Percentiles rank a stretch among this genome's conserved stretches.
Evolutionary conservation across 148 eudicot species (phyloP).

Genomic region (Simmondsia chinensis): DNA sequence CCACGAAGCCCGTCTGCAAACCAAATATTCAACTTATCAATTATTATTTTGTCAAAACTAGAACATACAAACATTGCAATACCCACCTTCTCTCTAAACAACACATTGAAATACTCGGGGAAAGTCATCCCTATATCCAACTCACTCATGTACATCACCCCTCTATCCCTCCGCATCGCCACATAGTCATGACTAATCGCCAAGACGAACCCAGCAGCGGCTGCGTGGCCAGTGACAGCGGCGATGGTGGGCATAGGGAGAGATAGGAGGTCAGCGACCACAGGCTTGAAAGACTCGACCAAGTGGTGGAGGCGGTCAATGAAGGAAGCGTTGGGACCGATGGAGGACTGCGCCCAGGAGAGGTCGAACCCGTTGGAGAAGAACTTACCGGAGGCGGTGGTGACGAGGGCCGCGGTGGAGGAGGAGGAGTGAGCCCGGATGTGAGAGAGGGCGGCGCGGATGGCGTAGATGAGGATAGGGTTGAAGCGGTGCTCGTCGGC

Average conservation of each 20-base stretch:
- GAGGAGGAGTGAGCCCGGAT: conserved; percentile 11
- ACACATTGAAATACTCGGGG: conserved; percentile 17
- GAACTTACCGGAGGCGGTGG: conserved; percentile 22
- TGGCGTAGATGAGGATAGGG: conserved; percentile 19
- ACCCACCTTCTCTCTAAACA: conserved; percentile 22
- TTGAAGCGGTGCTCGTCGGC: conserved; percentile 28
- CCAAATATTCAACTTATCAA: no score
- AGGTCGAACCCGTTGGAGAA: conserved; percentile 27
- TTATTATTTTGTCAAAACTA: no score
- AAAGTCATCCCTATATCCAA: conserved; percentile 23
- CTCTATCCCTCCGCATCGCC: conserved; percentile 18
- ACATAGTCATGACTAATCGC: conserved; percentile 18
- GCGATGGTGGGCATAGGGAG: conserved; percentile 29
- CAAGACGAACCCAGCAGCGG: conserved; percentile 22
- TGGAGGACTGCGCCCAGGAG: conserved; percentile 11
- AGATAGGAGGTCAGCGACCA: conserved; percentile 14
- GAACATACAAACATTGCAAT: no score
- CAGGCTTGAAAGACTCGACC: conserved; percentile 14
- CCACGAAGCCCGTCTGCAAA: no score
- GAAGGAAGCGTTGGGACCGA: background rate
- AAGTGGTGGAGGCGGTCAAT: background rate
- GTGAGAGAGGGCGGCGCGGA: conserved; percentile 24
- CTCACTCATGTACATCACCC: conserved; percentile 26
- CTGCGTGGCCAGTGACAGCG: conserved; percentile 20
- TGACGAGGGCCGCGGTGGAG: conserved; percentile 13